Base-by-base conservation (phyloP, 257 asterid genomes). In the Nemophila menziesii region DNA sequence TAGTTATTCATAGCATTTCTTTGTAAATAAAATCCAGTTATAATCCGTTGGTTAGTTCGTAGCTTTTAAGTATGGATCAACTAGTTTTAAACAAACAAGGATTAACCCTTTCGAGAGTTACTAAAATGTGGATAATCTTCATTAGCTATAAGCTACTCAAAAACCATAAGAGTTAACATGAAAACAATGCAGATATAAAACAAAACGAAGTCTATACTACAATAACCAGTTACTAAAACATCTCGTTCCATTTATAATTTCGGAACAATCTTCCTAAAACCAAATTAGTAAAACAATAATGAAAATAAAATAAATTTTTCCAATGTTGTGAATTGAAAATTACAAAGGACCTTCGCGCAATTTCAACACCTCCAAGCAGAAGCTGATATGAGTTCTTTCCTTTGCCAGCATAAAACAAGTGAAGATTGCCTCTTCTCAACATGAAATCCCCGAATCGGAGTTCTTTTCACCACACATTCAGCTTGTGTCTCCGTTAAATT, bases 331-430 rank as follows among this genome's bases (percentile, higher is more conserved):
- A 68, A 46, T 58, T 52, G 45, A 11, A 50, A 48, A 51, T 51
- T 64, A 57, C 23, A 41, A 57, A 57, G 76, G 68, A 63, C 72
- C 74, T 68, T 58, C 63, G 29, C 43, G 48, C 60, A 39, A 54
- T n/a, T 40, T 76, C 54, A 90, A 80, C 94, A 81, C 61, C 92
- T 73, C 99, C 99, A 90, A 52, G 96, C 99, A 3, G 93, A 79
- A 22, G 82, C 94, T 14, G 99, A 90, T 52, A 90, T 59, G 42
- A 90, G 83, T 72, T 90, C 99, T 86, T 90, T 85, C 36, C 84
- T 52, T 45, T 90, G 95, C 99, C 99, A 90, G 51, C 93, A 81
- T 19, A 90, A 94, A 37, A 86, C 90, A 6, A 90, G 94, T 3
- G 93, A 74, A 17, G 80, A 75, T 46, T 90, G 99, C 50, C 96